phyloP scores from a whole-genome alignment of 1,284 basidiomycete species.

The Waitea zeae region DNA sequence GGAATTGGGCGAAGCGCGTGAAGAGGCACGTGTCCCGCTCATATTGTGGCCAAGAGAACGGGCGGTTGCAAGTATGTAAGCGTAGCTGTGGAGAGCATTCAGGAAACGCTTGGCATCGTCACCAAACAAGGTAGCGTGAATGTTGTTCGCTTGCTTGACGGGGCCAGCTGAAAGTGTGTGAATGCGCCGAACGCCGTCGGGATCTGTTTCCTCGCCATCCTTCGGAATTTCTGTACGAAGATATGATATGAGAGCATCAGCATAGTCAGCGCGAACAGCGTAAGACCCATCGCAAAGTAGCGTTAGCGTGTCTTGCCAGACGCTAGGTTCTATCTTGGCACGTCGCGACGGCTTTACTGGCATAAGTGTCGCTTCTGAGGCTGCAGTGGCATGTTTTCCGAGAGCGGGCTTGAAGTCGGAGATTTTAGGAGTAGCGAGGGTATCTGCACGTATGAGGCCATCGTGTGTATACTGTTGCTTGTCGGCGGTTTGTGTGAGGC shows the following conservation, averaged over 20 bases:
- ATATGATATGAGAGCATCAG: slow-evolving; percentile 55
- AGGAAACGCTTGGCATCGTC: slow-evolving; percentile 55
- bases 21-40: slow-evolving; percentile 13
- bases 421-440: slow-evolving; percentile 9
- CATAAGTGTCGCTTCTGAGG: too few relatives aligned
- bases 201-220: slow-evolving; percentile 27
- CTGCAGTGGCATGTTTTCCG: slow-evolving; percentile 10
- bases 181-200: slow-evolving; percentile 24
- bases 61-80: slow-evolving; percentile 64
- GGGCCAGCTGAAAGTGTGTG: slow-evolving; percentile 25
- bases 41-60: slow-evolving; percentile 31
- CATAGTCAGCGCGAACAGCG: slow-evolving; percentile 61
- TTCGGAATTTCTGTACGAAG: slow-evolving; percentile 59
- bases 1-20: slow-evolving; percentile 13
- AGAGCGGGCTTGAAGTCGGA: background rate
- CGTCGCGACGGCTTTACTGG: slow-evolving; percentile 31
- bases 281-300: slow-evolving; percentile 66
- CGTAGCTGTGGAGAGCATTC: slow-evolving; percentile 60
- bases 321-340: slow-evolving; percentile 61
- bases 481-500: slow-evolving; percentile 55
- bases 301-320: slow-evolving; percentile 80
- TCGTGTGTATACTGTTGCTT: slow-evolving; percentile 17
- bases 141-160: slow-evolving; percentile 24
- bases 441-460: too few relatives aligned
- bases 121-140: slow-evolving; percentile 36